phyloP scores from a whole-genome alignment of 2,329 filamentous ascomycete genomes.

The Lachnellula willkommii region DNA sequence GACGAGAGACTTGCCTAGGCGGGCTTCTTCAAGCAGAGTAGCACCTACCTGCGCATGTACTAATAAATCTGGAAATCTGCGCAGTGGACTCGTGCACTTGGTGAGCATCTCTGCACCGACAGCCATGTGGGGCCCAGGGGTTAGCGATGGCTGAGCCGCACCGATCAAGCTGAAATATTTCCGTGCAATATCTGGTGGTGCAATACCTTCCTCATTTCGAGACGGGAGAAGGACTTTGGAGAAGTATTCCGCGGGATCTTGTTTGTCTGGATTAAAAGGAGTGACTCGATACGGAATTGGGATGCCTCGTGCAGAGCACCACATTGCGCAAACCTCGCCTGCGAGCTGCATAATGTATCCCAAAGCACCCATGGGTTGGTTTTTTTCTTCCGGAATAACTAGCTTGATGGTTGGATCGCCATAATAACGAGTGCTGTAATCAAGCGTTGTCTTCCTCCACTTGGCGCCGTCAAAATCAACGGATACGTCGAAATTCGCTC shows the following conservation, averaged over 20 bases:
- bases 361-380: not conserved
- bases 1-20: constrained; percentile 33
- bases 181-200: constrained; percentile 7
- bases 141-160: constrained; percentile 46
- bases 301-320: constrained; percentile 53
- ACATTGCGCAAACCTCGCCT: constrained; percentile 55
- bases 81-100: constrained; percentile 61
- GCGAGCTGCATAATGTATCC: constrained; percentile 55
- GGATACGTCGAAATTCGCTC: constrained; percentile 2
- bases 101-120: constrained; percentile 57
- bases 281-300: constrained; percentile 51
- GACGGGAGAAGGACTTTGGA: constrained; percentile 19
- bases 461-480: constrained; percentile 14
- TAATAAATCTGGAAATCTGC: constrained; percentile 57
- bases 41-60: constrained; percentile 63
- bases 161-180: constrained; percentile 40
- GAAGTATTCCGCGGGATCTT: constrained; percentile 25
- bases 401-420: constrained; percentile 27
- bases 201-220: constrained; percentile 11
- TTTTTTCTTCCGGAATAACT: not conserved
- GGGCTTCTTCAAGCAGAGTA: constrained; percentile 44
- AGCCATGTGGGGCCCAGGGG: constrained; percentile 49
- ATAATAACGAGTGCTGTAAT: constrained; percentile 5
- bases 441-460: not conserved
- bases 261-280: constrained; percentile 19